phyloP scores from a whole-genome alignment of 352 stramenopile genomes.

The Phytophthora multivora region DNA sequence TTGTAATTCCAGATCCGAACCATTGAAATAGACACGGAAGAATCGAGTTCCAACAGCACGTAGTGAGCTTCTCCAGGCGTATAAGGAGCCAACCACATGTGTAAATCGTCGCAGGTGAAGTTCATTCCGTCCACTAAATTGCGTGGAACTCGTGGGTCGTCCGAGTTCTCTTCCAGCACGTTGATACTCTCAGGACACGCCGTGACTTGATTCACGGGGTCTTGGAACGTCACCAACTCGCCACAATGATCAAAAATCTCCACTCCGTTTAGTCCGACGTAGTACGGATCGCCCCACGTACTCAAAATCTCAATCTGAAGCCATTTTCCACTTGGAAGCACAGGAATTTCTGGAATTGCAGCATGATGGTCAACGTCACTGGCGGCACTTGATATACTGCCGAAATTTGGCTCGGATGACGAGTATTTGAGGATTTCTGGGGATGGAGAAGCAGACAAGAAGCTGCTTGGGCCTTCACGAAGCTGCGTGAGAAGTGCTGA shows the following conservation, averaged over 20 bases:
- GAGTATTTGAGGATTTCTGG: constrained; percentile 1
- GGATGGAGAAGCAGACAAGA: background rate
- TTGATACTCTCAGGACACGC: constrained; percentile 87
- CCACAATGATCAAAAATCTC: constrained; percentile 87
- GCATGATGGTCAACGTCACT: background rate
- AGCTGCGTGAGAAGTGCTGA: constrained; percentile 28
- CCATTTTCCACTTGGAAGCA: constrained; percentile 61
- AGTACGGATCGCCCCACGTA: constrained; percentile 91
- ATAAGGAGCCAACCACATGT: constrained; percentile 92
- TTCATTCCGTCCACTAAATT: constrained; percentile 89
- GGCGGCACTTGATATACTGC: background rate
- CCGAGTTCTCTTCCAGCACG: constrained; percentile 85
- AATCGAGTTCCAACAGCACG: constrained; percentile 59
- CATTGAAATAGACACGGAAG: constrained; percentile 64
- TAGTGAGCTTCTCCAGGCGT: constrained; percentile 55
- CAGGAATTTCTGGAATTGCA: constrained; percentile 44
- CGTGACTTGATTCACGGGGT: constrained; percentile 56
- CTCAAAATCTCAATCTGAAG: constrained; percentile 81
- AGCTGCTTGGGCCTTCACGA: constrained; percentile 8
- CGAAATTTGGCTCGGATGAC: background rate
- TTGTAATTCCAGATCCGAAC: constrained; percentile 94
- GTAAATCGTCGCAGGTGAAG: constrained; percentile 90
- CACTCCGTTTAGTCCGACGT: constrained; percentile 90
- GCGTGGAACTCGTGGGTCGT: constrained; percentile 70
- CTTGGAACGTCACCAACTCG: constrained; percentile 49